Base-by-base conservation (phyloP, 202 grass and related monocot genomes). In the Schoenoplectus tabernaemontani region DNA sequence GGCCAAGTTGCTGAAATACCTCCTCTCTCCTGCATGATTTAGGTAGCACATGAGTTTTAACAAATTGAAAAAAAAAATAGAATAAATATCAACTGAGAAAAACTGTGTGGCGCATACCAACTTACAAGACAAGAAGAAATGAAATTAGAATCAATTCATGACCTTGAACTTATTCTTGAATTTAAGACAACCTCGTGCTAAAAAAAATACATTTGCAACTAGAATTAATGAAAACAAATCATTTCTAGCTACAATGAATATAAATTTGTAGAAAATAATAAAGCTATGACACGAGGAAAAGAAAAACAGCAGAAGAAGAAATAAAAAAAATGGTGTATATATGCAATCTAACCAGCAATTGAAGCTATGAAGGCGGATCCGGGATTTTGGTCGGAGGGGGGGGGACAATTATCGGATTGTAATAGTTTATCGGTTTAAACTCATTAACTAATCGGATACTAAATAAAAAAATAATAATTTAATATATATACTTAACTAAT, bases 341-440 rank as follows among this genome's bases (percentile, higher is more conserved):
- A 56, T 6, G 0, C 0, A 19, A 41, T 82, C 82, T 33, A 86
- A 97, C 93, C 90, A 83, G 87, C 78, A 28, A 89, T 64, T 13
- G 88, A 87, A 65, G 78, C 72, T 4, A 78, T 81, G 4, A 89
- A 23, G 8, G n/a, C n/a, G n/a, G n/a, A n/a, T n/a, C n/a, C n/a
- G n/a, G n/a, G n/a, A n/a, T n/a, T n/a, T n/a, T n/a, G n/a, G n/a
- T n/a, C n/a, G n/a, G n/a, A n/a, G n/a, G n/a, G n/a, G n/a, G n/a
- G n/a, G n/a, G n/a, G n/a, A n/a, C n/a, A n/a, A n/a, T n/a, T n/a
- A n/a, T n/a, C n/a, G n/a, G n/a, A n/a, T n/a, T n/a, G n/a, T n/a
- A n/a, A n/a, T n/a, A n/a, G n/a, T n/a, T n/a, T n/a, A n/a, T n/a
- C n/a, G n/a, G n/a, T n/a, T n/a, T n/a, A n/a, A n/a, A n/a, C n/a